Conservation (phyloP, 257 asterid species). For the Ligustrum vulgare region DNA sequence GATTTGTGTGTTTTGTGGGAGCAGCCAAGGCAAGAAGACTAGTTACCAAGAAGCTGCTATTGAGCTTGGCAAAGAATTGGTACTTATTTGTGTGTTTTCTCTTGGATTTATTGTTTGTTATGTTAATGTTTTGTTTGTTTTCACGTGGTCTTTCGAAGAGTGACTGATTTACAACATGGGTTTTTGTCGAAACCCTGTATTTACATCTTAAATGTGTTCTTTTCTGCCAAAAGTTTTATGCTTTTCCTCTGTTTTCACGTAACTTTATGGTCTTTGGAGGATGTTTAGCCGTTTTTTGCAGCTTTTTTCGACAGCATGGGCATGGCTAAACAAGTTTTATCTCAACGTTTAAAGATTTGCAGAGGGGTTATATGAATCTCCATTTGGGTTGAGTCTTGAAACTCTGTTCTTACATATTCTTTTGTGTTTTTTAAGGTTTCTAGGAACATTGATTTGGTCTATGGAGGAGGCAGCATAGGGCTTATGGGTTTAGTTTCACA, state of each 20-base stretch:
- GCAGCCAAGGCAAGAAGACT: conserved; percentile 84
- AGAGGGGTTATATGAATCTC: no score
- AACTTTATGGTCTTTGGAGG: neutral
- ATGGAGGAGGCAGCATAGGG: conserved; percentile 69
- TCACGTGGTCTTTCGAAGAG: conserved; percentile 6
- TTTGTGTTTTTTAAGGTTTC: conserved; percentile 37
- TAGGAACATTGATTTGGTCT: conserved; percentile 60
- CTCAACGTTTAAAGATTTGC: no score
- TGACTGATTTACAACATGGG: conserved; percentile 9
- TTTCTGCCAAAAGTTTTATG: neutral
- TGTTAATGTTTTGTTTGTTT: conserved; percentile 1
- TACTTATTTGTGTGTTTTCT: conserved; percentile 12
- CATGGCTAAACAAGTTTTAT: neutral
- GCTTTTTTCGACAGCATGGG: no score
- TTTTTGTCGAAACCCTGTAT: conserved; percentile 20
- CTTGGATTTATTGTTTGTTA: neutral
- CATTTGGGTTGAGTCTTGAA: neutral
- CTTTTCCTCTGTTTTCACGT: neutral
- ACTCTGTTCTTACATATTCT: conserved; percentile 1
- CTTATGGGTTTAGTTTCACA: conserved; percentile 60
- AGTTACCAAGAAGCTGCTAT: conserved; percentile 88
- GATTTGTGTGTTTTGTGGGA: conserved; percentile 94
- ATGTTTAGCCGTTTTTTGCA: neutral
- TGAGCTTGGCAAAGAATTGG: conserved; percentile 78
- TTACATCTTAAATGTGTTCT: neutral